Evolutionary conservation across 306 rosid genomes (phyloP).

Genomic region (Gynostemma pentaphyllum): DNA sequence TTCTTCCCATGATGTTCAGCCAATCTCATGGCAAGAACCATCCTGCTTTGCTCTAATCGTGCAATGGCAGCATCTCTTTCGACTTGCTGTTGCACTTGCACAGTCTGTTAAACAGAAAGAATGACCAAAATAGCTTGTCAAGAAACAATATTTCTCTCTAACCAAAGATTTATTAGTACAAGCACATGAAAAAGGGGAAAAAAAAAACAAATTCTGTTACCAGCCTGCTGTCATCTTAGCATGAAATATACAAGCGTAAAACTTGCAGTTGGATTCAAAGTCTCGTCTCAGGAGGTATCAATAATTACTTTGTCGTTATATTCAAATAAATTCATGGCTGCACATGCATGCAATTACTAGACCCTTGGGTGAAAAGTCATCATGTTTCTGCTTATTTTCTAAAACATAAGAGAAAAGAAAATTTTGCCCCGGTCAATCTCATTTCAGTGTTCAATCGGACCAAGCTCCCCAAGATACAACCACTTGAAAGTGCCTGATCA

Average conservation of each 20-base stretch:
- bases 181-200: neutral
- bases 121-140: neutral
- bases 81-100: slow-evolving; percentile 69
- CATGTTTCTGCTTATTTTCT: no score
- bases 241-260: neutral
- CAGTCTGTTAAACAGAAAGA: slow-evolving; percentile 35
- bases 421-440: no score
- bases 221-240: neutral
- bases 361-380: no score
- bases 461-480: no score
- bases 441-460: no score
- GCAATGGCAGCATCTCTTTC: slow-evolving; percentile 88
- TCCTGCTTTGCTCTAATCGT: slow-evolving; percentile 71
- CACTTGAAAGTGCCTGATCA: no score
- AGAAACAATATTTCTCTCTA: neutral
- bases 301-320: neutral
- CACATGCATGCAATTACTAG: neutral
- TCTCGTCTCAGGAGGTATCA: neutral
- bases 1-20: slow-evolving; percentile 74
- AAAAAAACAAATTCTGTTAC: neutral
- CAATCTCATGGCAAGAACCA: slow-evolving; percentile 69
- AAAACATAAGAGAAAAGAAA: neutral
- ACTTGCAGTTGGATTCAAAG: neutral
- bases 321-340: no score
- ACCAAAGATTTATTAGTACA: neutral